Base-by-base conservation (phyloP, 2,329 filamentous ascomycete species). In the Myotisia sp. region DNA sequence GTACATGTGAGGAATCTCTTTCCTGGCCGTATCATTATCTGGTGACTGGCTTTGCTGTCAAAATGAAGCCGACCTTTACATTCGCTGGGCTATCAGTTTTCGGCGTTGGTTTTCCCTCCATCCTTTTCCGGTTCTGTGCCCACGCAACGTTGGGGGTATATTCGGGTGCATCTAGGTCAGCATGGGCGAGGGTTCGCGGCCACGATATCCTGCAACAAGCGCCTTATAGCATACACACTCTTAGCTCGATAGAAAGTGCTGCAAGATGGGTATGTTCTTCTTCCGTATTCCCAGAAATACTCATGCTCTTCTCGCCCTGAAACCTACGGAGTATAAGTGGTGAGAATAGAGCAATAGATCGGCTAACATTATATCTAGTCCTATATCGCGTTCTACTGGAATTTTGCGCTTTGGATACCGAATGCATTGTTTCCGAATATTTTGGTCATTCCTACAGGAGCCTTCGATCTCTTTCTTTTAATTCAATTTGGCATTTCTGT, bases 361-460 rank as follows among this genome's bases (percentile, higher is more conserved):
- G n/a, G n/a, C n/a, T n/a, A 27, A 30, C 16, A 36, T 24, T 5
- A 12, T 18, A 3, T 14, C 4, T 18, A 37, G 35, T 22, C 13
- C 18, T 7, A 4, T 7, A 34, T 38, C 12, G 36, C 19, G 21
- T 29, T 34, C 18, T 21, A 17, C 18, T 38, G 30, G 30, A 38
- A 38, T 21, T 23, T 34, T 14, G 36, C 13, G 17, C 13, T 38
- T 7, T 38, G 23, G 30, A 9, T 38, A 14, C 36, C 36, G 4
- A 34, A 5, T 10, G 10, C 14, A 6, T 2, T 24, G 6, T 8
- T 6, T 5, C 36, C 36, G 12, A 29, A 20, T 20, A 7, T 34
- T 13, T 4, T 12, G 8, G 9, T 29, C 4, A 10, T 14, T 10
- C 6, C 26, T 5, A 24, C 31, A n/a, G 31, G 36, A 6, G 16